These are phyloP conservation scores for Penicillium psychrofluorescens DNA, from an alignment of 495 filamentous ascomycete genomes.

Conservation along the genomic window DNA sequence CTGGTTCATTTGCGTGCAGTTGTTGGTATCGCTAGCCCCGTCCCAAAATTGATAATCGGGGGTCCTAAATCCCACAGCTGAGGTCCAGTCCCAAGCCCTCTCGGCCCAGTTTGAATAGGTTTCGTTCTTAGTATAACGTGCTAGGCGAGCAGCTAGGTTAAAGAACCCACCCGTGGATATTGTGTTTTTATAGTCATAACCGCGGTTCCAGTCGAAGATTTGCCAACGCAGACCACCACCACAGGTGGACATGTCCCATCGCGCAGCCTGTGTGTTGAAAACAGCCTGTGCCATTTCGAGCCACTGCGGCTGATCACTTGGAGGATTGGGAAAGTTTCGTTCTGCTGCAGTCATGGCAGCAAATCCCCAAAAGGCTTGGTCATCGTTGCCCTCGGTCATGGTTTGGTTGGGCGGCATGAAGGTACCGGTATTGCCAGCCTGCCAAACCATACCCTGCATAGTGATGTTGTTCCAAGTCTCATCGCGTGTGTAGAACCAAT, in stretches of 20 bases:
- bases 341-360: conserved; percentile 77
- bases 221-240: conserved; percentile 77
- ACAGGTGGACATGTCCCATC: conserved; percentile 66
- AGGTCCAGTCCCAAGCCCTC: conserved; percentile 68
- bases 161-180: conserved; percentile 78
- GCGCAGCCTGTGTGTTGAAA: conserved; percentile 63
- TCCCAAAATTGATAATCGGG: conserved; percentile 56
- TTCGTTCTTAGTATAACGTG: conserved; percentile 66
- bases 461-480: conserved; percentile 62
- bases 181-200: conserved; percentile 76
- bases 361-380: conserved; percentile 84
- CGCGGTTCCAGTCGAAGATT: conserved; percentile 71
- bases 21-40: conserved; percentile 47
- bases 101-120: conserved; percentile 74
- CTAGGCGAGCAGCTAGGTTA: conserved; percentile 69
- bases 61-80: conserved; percentile 54
- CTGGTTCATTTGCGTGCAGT: conserved; percentile 27
- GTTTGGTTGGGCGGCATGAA: conserved; percentile 83
- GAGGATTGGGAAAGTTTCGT: conserved; percentile 57
- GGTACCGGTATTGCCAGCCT: conserved; percentile 57
- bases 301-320: conserved; percentile 57
- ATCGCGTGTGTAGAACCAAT: conserved; percentile 78
- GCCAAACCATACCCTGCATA: conserved; percentile 59
- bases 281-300: conserved; percentile 73
- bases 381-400: conserved; percentile 70